Base-by-base conservation (phyloP, 108 stramenopile genomes). In the Fistulifera pelliculosa region DNA sequence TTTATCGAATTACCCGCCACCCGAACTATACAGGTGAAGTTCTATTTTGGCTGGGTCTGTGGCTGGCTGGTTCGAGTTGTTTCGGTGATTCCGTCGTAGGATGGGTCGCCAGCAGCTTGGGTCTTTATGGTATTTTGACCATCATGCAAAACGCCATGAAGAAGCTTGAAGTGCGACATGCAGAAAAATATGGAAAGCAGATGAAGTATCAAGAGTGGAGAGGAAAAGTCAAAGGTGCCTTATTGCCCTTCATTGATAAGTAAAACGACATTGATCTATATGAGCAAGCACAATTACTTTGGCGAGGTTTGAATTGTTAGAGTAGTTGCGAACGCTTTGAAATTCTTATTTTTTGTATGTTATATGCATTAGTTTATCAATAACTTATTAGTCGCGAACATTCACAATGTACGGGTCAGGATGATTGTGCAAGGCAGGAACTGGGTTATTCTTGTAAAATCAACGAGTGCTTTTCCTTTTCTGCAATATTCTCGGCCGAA, bases 401-500 rank as follows among this genome's bases (percentile, higher is more conserved):
- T 35, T 35, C 3, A 35, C 31, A 8, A 35, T 35, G 31, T 6
- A 35, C 31, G 31, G 31, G 31, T 35, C 31, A 6, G 31, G 31
- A 35, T 35, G 31, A 8, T 35, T 35, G 31, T 35, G 31, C 31
- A 35, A 35, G 8, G 31, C 3, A 8, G 31, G 31, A 35, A 35
- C 31, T 3, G 31, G 31, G 8, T 35, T 35, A 35, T 35, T 8
- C 31, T 83, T 81, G 81, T 89, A 93, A 61, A 93, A 6, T 85
- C 79, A 23, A 83, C 77, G 27, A 90, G 51, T 26, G 61, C 70
- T 58, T 81, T 73, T 51, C 83, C 90, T 69, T 94, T 87, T 40
- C 57, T 49, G 74, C 76, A 52, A 98, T 69, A 72, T 94, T 96
- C 35, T 90, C 94, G 5, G 77, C 74, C 39, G 82, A 81, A 61